These are phyloP conservation scores for Aureobasidium uvarum DNA, from an alignment of 2,329 filamentous ascomycete species.

Conservation along the genomic window DNA sequence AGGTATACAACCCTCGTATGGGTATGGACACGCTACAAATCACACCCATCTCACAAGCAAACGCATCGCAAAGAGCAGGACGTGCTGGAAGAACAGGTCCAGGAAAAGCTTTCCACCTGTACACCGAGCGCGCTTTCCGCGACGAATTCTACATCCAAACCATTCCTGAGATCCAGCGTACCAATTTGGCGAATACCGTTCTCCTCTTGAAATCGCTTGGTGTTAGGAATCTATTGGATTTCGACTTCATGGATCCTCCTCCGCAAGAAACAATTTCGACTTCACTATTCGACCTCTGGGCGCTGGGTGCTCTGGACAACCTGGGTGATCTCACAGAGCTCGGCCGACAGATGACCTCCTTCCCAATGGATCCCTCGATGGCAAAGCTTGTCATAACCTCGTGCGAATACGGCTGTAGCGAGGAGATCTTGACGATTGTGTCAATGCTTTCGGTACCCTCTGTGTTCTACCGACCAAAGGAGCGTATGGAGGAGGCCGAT, in stretches of 20 bases:
- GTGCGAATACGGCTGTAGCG: constrained; percentile 78
- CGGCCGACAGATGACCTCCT: constrained; percentile 90
- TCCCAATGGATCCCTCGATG: constrained; percentile 95
- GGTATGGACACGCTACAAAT: constrained; percentile 99
- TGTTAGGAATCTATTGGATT: constrained; percentile 90
- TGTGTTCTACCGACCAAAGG: constrained; percentile 95
- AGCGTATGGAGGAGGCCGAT: constrained; percentile 94
- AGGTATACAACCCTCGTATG: constrained; percentile 98
- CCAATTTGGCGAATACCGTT: constrained; percentile 92
- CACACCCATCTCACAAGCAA: constrained; percentile 95
- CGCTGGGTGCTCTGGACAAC: constrained; percentile 88
- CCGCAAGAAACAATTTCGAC: constrained; percentile 98
- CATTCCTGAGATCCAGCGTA: constrained; percentile 96
- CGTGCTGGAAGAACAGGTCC: constrained; percentile 92
- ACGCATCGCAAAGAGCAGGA: constrained; percentile 88
- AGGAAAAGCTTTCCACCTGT: constrained; percentile 91
- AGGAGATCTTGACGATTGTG: constrained; percentile 98
- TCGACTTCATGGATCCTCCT: constrained; percentile 98
- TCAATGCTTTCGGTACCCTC: constrained; percentile 96
- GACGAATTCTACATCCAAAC: constrained; percentile 97
- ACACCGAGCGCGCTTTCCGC: constrained; percentile 90
- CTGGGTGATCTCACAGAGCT: constrained; percentile 86
- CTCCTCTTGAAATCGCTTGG: constrained; percentile 91
- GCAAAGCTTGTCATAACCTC: constrained; percentile 93
- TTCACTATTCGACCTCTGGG: constrained; percentile 96